Conservation (phyloP, 2,329 filamentous ascomycete species). For the Alternaria solani region DNA sequence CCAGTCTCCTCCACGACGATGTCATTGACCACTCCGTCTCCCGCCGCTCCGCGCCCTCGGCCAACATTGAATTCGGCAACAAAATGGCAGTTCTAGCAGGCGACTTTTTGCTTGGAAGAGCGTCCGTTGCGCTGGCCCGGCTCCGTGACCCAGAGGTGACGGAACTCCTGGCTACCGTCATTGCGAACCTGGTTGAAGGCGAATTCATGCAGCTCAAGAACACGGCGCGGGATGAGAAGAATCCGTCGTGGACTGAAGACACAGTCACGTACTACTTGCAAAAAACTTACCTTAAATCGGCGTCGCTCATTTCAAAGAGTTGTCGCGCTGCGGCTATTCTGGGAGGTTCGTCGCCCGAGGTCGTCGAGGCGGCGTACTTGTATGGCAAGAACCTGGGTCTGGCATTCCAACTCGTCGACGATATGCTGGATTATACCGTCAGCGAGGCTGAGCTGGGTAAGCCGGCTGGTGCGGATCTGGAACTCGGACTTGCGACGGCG, state of each 20-base stretch:
- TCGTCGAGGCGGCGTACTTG: constrained; percentile 88
- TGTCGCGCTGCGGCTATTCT: constrained; percentile 89
- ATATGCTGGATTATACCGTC: constrained; percentile 96
- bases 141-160: constrained; percentile 93
- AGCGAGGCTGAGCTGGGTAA: constrained; percentile 88
- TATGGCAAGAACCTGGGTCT: constrained; percentile 95
- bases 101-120: constrained; percentile 93
- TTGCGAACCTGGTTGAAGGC: constrained; percentile 96
- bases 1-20: constrained; percentile 95
- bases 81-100: constrained; percentile 98
- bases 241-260: constrained; percentile 86
- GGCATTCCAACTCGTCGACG: constrained; percentile 96
- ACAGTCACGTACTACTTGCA: constrained; percentile 93
- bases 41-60: constrained; percentile 82
- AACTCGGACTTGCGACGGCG: constrained; percentile 91
- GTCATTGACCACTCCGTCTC: constrained; percentile 94
- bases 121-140: constrained; percentile 90
- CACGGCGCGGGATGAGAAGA: constrained; percentile 84
- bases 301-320: constrained; percentile 93
- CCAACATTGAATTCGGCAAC: constrained; percentile 96
- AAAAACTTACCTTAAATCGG: constrained; percentile 98
- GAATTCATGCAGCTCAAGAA: constrained; percentile 99
- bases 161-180: constrained; percentile 92
- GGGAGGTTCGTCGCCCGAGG: constrained; percentile 76
- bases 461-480: constrained; percentile 90